Evolutionary conservation across 2,329 filamentous ascomycete species (phyloP).

Genomic region (Trichoderma polysporum): DNA sequence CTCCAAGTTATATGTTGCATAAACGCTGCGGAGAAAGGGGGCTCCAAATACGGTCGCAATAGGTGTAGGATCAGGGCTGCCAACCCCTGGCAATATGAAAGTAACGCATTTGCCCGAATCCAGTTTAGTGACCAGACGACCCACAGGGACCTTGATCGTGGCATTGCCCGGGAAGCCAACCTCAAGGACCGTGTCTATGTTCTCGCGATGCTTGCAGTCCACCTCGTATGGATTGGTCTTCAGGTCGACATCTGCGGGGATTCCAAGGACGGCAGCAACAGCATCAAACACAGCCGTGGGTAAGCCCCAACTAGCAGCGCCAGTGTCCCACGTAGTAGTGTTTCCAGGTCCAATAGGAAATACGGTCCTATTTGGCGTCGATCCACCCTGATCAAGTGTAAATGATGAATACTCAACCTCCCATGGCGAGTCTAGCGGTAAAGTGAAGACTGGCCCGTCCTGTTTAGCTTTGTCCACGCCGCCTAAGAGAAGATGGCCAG

Average conservation of each 20-base stretch:
- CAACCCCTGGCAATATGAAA: neutral
- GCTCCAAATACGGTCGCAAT: neutral
- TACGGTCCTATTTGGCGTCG: neutral
- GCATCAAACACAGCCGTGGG: neutral
- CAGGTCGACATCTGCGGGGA: neutral
- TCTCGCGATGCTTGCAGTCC: constrained; percentile 4
- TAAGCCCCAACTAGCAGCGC: neutral
- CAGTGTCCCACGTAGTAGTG: neutral
- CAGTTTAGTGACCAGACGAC: neutral
- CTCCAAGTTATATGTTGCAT: constrained; percentile 8
- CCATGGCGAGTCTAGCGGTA: neutral
- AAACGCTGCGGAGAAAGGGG: constrained; percentile 2
- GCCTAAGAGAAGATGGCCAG: constrained; percentile 4
- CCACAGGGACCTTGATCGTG: neutral
- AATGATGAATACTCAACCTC: constrained; percentile 2
- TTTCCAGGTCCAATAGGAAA: neutral
- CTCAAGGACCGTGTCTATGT: neutral
- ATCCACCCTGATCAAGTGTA: neutral
- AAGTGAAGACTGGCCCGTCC: neutral
- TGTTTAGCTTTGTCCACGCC: neutral
- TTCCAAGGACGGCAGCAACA: neutral
- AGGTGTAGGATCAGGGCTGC: neutral
- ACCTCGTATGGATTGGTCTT: neutral
- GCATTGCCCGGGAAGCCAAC: neutral
- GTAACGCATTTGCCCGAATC: constrained; percentile 1